phyloP scores from a whole-genome alignment of 2,329 filamentous ascomycete genomes.

The Coniochaeta ligniaria region DNA sequence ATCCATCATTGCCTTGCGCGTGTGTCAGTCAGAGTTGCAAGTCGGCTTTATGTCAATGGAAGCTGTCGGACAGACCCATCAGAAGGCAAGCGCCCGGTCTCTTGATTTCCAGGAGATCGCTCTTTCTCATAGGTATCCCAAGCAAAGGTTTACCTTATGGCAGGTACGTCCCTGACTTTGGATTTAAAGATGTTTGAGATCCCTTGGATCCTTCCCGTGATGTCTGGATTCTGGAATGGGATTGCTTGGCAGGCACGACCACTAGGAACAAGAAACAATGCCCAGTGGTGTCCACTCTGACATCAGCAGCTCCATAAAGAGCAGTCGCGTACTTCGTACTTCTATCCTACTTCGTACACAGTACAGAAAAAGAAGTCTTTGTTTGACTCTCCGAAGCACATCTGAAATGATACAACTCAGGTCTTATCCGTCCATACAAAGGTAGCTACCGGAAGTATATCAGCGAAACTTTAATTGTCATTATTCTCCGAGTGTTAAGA shows the following conservation, averaged over 20 bases:
- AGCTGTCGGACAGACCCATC: too few species aligned
- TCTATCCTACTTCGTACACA: too few species aligned
- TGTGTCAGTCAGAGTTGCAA: too few species aligned
- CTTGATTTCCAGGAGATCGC: not conserved
- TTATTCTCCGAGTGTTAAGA: not conserved
- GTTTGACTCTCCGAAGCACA: not conserved
- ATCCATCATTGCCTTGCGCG: not conserved
- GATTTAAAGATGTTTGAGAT: not conserved
- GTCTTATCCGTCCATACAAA: not conserved
- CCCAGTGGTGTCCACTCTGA: not conserved
- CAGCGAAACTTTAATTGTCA: not conserved
- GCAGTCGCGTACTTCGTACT: not conserved
- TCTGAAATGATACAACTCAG: not conserved
- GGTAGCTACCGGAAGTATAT: too few species aligned
- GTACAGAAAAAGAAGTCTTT: not conserved
- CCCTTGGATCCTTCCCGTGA: not conserved
- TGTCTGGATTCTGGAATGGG: not conserved
- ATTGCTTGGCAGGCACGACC: not conserved
- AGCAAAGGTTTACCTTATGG: not conserved
- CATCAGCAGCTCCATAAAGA: not conserved
- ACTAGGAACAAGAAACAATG: too few species aligned
- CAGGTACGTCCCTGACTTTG: not conserved
- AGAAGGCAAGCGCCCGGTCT: too few species aligned
- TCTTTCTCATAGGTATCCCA: too few species aligned
- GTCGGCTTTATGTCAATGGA: too few species aligned